A percentile compares a stretch with the other conserved stretches of the same genome.
Evolutionary conservation across 148 eudicot species (phyloP).

Genomic region (Silene latifolia): DNA sequence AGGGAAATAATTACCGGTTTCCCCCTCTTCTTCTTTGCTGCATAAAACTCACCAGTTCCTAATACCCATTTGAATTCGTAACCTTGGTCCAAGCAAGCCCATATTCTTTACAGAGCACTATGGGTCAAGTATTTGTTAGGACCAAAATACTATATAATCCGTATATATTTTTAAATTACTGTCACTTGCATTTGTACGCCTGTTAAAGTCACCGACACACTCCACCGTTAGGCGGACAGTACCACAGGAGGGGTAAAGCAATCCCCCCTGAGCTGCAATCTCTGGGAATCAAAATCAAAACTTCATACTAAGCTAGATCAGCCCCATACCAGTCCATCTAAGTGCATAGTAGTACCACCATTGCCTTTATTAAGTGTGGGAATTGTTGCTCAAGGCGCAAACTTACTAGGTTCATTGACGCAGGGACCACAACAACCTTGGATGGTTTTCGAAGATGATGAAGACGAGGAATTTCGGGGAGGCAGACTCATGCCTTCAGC

Average conservation of each 20-base stretch:
- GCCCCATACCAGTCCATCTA: too few relatives aligned
- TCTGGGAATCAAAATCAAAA: too few relatives aligned
- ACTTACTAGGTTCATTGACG: constrained; percentile 15
- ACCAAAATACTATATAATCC: too few relatives aligned
- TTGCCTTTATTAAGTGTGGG: neutral
- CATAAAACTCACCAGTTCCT: neutral
- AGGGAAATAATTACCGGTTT: too few relatives aligned
- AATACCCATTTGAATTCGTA: neutral
- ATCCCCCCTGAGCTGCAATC: too few relatives aligned
- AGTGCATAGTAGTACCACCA: neutral
- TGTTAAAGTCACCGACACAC: neutral
- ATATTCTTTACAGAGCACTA: neutral
- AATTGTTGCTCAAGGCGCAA: neutral
- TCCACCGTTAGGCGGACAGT: too few relatives aligned
- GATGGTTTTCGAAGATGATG: constrained; percentile 59
- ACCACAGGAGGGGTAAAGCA: too few relatives aligned
- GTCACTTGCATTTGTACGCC: neutral
- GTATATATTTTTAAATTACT: neutral
- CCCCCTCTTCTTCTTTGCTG: too few relatives aligned
- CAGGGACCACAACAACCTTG: constrained; percentile 75
- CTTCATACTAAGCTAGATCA: too few relatives aligned
- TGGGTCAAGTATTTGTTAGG: too few relatives aligned
- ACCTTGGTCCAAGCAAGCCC: neutral
- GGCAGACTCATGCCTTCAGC: constrained; percentile 9
- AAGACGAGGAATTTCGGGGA: constrained; percentile 13